Evolutionary conservation across 345 rosid genomes (phyloP).

Genomic region (Mallotus nudiflorus): DNA sequence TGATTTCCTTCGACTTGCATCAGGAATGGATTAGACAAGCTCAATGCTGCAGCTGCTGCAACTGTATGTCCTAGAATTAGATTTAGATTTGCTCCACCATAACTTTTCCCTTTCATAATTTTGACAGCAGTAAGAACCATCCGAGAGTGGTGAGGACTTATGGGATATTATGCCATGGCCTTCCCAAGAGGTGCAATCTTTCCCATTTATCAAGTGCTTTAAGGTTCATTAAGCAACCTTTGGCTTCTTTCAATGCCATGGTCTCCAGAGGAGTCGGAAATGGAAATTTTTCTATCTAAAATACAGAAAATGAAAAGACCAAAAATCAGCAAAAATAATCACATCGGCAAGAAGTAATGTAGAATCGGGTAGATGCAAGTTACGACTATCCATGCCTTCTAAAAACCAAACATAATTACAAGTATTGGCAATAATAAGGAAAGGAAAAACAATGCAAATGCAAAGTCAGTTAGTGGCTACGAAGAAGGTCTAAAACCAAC

Average conservation of each 20-base stretch:
- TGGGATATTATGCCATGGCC: slow-evolving; percentile 85
- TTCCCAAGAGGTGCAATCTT: slow-evolving; percentile 67
- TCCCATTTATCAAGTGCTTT: slow-evolving; percentile 70
- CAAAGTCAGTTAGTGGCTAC: not conserved
- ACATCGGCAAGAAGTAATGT: not conserved
- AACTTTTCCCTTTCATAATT: slow-evolving; percentile 40
- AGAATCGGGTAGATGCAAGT: not conserved
- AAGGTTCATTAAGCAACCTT: slow-evolving; percentile 64
- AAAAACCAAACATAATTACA: too few relatives aligned
- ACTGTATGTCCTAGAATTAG: slow-evolving; percentile 70
- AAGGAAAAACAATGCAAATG: not conserved
- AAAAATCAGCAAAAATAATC: not conserved
- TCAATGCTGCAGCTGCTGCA: slow-evolving; percentile 80
- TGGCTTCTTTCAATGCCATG: slow-evolving; percentile 65
- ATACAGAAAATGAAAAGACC: not conserved
- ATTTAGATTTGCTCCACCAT: slow-evolving; percentile 59
- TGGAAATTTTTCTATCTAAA: slow-evolving; percentile 82
- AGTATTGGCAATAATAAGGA: too few relatives aligned
- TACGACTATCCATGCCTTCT: too few relatives aligned
- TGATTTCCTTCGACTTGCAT: slow-evolving; percentile 50
- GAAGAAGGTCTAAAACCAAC: too few relatives aligned
- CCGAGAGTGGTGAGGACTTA: slow-evolving; percentile 91
- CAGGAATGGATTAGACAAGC: slow-evolving; percentile 73
- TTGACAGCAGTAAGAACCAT: slow-evolving; percentile 81
- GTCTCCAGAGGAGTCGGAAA: slow-evolving; percentile 84